Base-by-base conservation (phyloP, 1,139 yeast genomes). In the Candida anutae region DNA sequence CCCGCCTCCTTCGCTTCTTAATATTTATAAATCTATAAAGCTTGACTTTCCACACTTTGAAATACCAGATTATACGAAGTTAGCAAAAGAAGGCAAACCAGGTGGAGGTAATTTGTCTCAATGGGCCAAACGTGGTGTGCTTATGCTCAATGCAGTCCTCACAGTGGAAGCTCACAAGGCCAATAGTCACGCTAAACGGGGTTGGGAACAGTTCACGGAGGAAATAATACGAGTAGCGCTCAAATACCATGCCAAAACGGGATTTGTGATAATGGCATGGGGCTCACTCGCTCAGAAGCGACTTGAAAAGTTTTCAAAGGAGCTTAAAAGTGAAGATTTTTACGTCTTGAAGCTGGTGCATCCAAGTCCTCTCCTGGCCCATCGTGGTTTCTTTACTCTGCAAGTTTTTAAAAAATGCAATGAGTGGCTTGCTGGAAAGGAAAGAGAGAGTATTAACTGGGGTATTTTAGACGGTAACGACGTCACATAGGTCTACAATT, bases 141-240 rank as follows among this genome's bases (percentile, higher is more conserved):
- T 93, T 22, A 57, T 93, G 63, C 68, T 93, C 26, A 93, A 93
- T 56, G 77, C 97, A 0, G 79, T 90, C 29, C 59, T 93, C 8
- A 93, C 98, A 0, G 99, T 93, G 0, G 81, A 81, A 36, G 95
- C 95, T 0, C 97, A 88, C 49, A 75, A 77, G 46, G 95, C 98
- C 11, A 85, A 87, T 42, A 85, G 96, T 16, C 99, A 93, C 48
- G 76, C 95, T 1, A 75, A 77, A 21, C 69, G 67, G 40, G 99
- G 99, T 1, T 93, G 99, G 99, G 97, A 88, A 46, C 61, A 60
- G 22, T 88, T 93, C 50, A 93, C 98, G 0, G 85, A 74, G 42
- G 64, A 71, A 25, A 85, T 77, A 2, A 69, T 87, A 15, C 58
- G 67, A 20, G 39, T 45, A 0, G 71, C 69, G 15, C 62, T 74